These are phyloP conservation scores for Nasturtium officinale DNA, from an alignment of 345 rosid genomes.

Conservation along the genomic window DNA sequence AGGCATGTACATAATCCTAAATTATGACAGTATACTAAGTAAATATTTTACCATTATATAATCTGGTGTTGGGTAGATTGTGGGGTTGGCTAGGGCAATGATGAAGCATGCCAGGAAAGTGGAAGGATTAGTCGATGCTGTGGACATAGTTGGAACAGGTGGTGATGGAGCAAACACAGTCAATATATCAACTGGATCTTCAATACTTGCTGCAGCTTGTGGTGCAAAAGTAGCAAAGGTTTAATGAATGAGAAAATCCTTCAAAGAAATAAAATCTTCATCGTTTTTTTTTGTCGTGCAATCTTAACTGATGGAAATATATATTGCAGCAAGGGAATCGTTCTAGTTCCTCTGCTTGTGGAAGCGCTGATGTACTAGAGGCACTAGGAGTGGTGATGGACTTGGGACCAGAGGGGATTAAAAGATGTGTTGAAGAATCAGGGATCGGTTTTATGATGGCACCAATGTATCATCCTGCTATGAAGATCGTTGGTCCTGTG, in stretches of 20 bases:
- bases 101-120: slow-evolving; percentile 74
- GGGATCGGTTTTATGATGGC: slow-evolving; percentile 97
- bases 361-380: slow-evolving; percentile 96
- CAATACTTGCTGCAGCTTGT: slow-evolving; percentile 93
- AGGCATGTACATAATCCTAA: neutral
- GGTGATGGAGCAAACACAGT: slow-evolving; percentile 98
- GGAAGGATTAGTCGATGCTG: slow-evolving; percentile 70
- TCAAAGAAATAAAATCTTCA: neutral
- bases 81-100: slow-evolving; percentile 89
- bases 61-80: slow-evolving; percentile 51
- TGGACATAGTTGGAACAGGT: slow-evolving; percentile 93
- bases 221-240: slow-evolving; percentile 99
- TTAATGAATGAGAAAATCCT: neutral
- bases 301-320: neutral
- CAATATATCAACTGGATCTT: slow-evolving; percentile 92
- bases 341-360: slow-evolving; percentile 97
- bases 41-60: neutral
- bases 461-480: slow-evolving; percentile 86
- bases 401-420: slow-evolving; percentile 78
- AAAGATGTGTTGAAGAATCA: slow-evolving; percentile 74
- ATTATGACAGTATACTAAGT: neutral
- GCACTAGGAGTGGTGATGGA: slow-evolving; percentile 76
- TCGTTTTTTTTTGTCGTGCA: neutral
- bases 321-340: slow-evolving; percentile 86
- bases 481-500: slow-evolving; percentile 85